A percentile compares a stretch with the other conserved stretches of the same genome.
These are phyloP conservation scores for Symbiodinium natans DNA, from an alignment of 73 alveolate species.

Conservation along the genomic window DNA sequence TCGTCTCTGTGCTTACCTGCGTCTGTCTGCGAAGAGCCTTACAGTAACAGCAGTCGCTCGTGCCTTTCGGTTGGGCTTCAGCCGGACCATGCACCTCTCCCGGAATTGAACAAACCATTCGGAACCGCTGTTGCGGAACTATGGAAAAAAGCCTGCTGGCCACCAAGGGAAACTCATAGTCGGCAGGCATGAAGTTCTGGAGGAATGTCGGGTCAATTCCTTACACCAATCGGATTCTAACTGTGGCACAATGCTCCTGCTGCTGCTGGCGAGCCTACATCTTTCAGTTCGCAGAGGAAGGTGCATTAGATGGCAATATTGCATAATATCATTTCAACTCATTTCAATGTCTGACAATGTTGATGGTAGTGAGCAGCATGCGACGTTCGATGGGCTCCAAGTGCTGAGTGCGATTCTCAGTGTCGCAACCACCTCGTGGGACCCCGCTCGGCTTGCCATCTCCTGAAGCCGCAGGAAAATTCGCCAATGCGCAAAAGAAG, in stretches of 20 bases:
- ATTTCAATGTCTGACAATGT: no score
- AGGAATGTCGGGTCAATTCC: slow-evolving; percentile 38
- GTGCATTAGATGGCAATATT: no score
- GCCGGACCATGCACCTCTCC: slow-evolving; percentile 49
- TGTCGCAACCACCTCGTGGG: background rate
- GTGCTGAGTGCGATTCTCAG: background rate
- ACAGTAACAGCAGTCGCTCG: background rate
- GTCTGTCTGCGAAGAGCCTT: background rate
- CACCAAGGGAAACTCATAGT: slow-evolving; percentile 69
- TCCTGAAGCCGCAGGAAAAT: slow-evolving; percentile 13
- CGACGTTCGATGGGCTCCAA: no score
- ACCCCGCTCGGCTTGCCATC: slow-evolving; percentile 35
- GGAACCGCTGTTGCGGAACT: no score
- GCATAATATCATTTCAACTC: no score
- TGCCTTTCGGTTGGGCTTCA: slow-evolving; percentile 88
- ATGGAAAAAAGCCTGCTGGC: slow-evolving; percentile 91
- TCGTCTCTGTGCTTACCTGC: no score
- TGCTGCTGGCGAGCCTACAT: background rate
- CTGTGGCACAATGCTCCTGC: background rate
- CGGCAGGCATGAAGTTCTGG: background rate
- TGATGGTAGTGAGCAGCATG: no score
- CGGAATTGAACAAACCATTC: no score
- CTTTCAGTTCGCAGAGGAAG: no score
- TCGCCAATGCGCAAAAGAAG: no score
- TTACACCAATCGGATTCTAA: background rate